Conservation (phyloP, 257 asterid species). For the Apocynum venetum region DNA sequence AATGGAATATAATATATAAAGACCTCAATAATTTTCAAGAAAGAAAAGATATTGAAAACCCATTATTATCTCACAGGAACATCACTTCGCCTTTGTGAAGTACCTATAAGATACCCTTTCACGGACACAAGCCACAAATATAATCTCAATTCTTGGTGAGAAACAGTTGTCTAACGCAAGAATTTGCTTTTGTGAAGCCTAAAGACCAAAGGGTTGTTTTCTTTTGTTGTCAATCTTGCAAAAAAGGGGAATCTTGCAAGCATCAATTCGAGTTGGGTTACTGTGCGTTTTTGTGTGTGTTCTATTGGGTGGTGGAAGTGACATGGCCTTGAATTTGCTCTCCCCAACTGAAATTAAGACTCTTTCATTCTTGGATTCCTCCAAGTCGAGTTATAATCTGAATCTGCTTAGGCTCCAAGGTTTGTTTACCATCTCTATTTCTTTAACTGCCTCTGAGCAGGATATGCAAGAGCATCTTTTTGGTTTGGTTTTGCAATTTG, state of each 20-base stretch:
- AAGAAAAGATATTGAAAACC: not conserved
- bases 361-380: conserved; percentile 74
- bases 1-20: conserved; percentile 1
- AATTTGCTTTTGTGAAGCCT: not conserved
- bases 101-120: not conserved
- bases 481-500: not conserved
- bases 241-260: conserved; percentile 6
- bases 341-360: conserved; percentile 69
- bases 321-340: conserved; percentile 63
- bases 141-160: not conserved
- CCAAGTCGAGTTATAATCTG: conserved; percentile 55
- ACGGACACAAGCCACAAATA: conserved; percentile 6
- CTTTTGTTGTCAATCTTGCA: not conserved
- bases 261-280: not conserved
- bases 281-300: not conserved
- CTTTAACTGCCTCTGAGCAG: not conserved
- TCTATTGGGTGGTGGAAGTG: conserved; percentile 8
- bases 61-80: not conserved
- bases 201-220: conserved; percentile 10
- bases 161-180: not conserved
- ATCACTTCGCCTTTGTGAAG: not conserved
- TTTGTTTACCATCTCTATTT: not conserved
- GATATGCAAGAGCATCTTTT: not conserved
- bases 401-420: conserved; percentile 58
- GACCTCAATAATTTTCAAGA: not conserved